Evolutionary conservation across 2,329 filamentous ascomycete genomes (phyloP), one percentile per base, ranked within the genome.

Genomic region (Escovopsis sp.): DNA sequence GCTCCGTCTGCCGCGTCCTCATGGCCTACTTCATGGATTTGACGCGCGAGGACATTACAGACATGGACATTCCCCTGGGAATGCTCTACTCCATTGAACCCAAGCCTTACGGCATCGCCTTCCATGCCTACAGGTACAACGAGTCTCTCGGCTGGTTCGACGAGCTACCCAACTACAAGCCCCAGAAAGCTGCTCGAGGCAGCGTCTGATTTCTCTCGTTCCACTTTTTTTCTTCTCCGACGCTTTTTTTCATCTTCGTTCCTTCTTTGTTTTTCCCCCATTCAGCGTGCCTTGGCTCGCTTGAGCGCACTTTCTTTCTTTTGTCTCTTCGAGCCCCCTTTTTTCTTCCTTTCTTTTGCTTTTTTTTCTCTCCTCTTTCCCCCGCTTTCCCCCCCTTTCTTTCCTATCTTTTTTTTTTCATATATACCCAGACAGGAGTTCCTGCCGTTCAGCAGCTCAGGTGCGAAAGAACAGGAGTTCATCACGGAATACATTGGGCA

Each of bases 21-120:
- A 80, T 98, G 62, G 88, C 89, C 1, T 98, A 98, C 63, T 98
- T 98, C 64, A 87, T 91, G 68, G 88, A 94, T 45, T 69, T 96
- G 42, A 87, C 84, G 40, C 73, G 88, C 33, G 81, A 94, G 49
- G 84, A 94, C 55, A 93, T 98, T 47, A 89, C 91, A 11, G 86
- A 95, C 53, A 74, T 98, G 47, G 89, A 96, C 56, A 85, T 95
- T 38, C 91, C 91, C 1, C 68, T 98, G 39, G 91, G 91, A 15
- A 88, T 94, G 70, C 70, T 95, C 7, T 98, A 94, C 60, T 85
- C 87, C 52, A 82, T 98, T 39, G 89, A 98, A 62, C 91, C 91
- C 32, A 95, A 95, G 70, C 91, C 91, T 1, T 98, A 98, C 52
- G 91, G 91, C 12, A 88, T 95, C 45, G 89, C 94, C 47, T 95